Evolutionary conservation across 352 stramenopile genomes (phyloP), one percentile per base, ranked within the genome.

Genomic region (Pythium coloratum): DNA sequence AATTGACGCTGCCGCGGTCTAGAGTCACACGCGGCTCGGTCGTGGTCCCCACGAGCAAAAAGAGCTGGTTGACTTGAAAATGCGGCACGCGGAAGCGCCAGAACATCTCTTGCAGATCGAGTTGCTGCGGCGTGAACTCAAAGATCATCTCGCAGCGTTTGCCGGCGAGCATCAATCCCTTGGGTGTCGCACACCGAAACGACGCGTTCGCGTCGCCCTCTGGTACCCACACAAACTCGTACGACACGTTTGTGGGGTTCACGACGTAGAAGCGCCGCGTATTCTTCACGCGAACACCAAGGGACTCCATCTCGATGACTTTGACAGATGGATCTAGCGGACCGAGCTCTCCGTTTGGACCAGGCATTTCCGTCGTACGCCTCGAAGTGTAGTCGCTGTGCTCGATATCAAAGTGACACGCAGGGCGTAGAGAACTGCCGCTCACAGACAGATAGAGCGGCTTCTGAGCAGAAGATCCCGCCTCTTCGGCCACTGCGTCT

Each of bases 121-220:
- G 70, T 49, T 97, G 88, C 64, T 97, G 88, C 0, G 95, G 94
- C 32, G 91, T 96, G 72, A 97, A 98, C 62, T 98, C 95, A 67
- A 98, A 98, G n/a, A 97, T 89, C 88, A 98, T 97, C 63, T 98
- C 95, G 62, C 88, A 96, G 14, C 92, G 82, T 70, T 98, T 97
- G 0, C 95, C 95, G 8, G 90, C 78, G 1, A 98, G 79, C 77
- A 98, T 97, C 40, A 96, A 82, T 6, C 95, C 95, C 65, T 94
- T 96, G 0, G 81, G 80, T 0, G 92, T 98, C 14, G 86, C 86
- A 68, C 94, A 98, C 1, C 91, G 84, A 69, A 98, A 98, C 28
- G 79, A 89, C 10, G 91, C 72, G 36, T 85, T 91, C 1, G 69
- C 56, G 3, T 96, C 86, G 14, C 80, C 88, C 28, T 94, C 82